These are phyloP conservation scores for Cyberlindnera mycetangii DNA, from an alignment of 805 yeast genomes.

Conservation along the genomic window DNA sequence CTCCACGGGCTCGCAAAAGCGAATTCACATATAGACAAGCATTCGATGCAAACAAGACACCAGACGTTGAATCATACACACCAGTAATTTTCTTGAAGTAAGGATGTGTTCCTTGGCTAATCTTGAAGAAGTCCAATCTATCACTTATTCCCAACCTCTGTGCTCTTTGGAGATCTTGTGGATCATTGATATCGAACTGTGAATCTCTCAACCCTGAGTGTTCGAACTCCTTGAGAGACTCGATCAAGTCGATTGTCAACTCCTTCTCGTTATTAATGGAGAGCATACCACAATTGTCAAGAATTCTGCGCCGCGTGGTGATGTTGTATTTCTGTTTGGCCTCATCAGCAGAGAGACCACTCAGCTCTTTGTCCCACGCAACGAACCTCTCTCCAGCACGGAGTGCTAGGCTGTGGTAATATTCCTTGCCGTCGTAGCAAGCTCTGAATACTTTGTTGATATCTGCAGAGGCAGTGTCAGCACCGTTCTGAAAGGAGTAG, in stretches of 20 bases:
- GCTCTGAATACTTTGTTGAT: constrained; percentile 39
- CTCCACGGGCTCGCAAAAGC: constrained; percentile 30
- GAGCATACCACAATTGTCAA: constrained; percentile 16
- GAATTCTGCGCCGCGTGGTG: constrained; percentile 8
- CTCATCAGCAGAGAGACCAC: constrained; percentile 5
- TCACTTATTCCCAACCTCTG: constrained; percentile 27
- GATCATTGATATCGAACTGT: constrained; percentile 28
- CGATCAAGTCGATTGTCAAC: constrained; percentile 5
- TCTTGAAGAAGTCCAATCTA: constrained; percentile 24
- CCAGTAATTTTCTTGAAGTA: constrained; percentile 23
- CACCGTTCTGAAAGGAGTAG: constrained; percentile 35
- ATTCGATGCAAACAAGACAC: constrained; percentile 33
- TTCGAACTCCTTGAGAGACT: constrained; percentile 10
- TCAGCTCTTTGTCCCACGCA: constrained; percentile 17
- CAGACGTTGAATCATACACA: constrained; percentile 30
- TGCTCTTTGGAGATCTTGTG: constrained; percentile 32
- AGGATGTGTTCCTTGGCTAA: constrained; percentile 12
- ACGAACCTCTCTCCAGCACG: constrained; percentile 16
- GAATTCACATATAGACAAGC: constrained; percentile 32
- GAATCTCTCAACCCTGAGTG: constrained; percentile 12
- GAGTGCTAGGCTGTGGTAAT: constrained; percentile 30
- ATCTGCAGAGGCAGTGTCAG: constrained; percentile 41
- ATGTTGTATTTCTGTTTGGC: constrained; percentile 16
- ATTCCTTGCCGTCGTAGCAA: constrained; percentile 34
- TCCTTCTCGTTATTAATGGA: constrained; percentile 4